Evolutionary conservation across 2,329 filamentous ascomycete genomes (phyloP).

Genomic region (Mycosphaerelloides madeirae): DNA sequence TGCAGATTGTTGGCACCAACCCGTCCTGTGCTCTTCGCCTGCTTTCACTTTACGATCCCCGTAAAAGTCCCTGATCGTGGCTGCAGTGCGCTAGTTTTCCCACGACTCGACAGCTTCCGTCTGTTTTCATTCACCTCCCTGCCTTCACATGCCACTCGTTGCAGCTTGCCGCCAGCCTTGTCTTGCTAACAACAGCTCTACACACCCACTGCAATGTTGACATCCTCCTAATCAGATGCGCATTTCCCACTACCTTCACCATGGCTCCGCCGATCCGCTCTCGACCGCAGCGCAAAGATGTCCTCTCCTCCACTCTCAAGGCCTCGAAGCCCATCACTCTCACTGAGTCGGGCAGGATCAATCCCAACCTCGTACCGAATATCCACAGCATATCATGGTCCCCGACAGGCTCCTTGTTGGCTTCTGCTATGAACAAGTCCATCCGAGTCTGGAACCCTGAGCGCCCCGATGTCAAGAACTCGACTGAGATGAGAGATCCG

Average conservation of each 20-base stretch:
- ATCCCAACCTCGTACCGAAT: conserved; percentile 28
- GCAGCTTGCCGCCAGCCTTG: no score
- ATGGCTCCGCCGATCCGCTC: conserved; percentile 43
- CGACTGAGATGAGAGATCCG: conserved; percentile 62
- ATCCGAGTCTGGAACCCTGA: conserved; percentile 80
- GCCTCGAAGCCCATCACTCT: conserved; percentile 64
- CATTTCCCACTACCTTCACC: conserved; percentile 3
- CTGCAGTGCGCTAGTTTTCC: no score
- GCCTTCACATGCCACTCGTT: no score
- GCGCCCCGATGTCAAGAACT: conserved; percentile 66
- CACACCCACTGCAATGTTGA: no score
- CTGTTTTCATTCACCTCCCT: no score
- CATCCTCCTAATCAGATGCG: no score
- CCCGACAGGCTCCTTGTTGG: conserved; percentile 74
- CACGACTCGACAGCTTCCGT: no score
- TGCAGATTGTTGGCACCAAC: no score
- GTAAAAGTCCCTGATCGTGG: no score
- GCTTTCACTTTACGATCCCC: no score
- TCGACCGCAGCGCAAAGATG: conserved; percentile 62
- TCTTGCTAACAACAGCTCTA: no score
- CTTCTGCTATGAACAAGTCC: conserved; percentile 69
- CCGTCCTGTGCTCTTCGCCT: no score
- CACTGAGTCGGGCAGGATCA: conserved; percentile 35
- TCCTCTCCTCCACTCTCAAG: conserved; percentile 63
- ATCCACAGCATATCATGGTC: conserved; percentile 68